Percentiles rank a stretch among this genome's conserved stretches.
These are phyloP conservation scores for Cladophialophora exuberans DNA, from an alignment of 2,329 filamentous ascomycete species.

Conservation along the genomic window DNA sequence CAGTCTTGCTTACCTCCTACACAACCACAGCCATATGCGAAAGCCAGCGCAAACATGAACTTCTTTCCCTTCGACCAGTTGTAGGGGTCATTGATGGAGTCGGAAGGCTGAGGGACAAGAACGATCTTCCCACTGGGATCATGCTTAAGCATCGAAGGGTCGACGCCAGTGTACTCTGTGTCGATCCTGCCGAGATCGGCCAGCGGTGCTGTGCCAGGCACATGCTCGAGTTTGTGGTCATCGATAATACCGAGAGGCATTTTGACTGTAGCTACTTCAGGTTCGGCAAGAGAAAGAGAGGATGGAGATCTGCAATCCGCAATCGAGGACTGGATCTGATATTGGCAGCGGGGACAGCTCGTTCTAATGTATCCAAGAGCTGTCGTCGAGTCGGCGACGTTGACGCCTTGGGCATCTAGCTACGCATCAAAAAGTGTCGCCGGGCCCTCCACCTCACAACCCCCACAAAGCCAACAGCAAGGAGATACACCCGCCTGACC, in stretches of 20 bases:
- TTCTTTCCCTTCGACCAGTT: slow-evolving; percentile 30
- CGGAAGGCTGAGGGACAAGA: slow-evolving; percentile 28
- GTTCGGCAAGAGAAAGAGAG: neutral
- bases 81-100: slow-evolving; percentile 29
- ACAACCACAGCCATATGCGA: slow-evolving; percentile 44
- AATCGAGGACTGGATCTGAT: no score
- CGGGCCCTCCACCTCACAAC: no score
- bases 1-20: slow-evolving; percentile 49
- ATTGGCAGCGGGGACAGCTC: no score
- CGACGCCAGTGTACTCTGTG: slow-evolving; percentile 31
- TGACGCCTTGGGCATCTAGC: no score
- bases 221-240: slow-evolving; percentile 37
- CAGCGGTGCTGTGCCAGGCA: slow-evolving; percentile 39
- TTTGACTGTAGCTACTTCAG: neutral
- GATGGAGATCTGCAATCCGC: neutral
- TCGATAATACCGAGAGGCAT: slow-evolving; percentile 40
- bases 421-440: no score
- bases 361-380: no score
- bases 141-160: slow-evolving; percentile 39
- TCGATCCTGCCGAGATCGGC: slow-evolving; percentile 28
- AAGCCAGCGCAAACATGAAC: slow-evolving; percentile 42
- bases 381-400: no score
- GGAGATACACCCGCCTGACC: no score
- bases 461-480: no score
- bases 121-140: slow-evolving; percentile 35